Conservation (phyloP, 1,284 basidiomycete species). For the Sutorius eximius region DNA sequence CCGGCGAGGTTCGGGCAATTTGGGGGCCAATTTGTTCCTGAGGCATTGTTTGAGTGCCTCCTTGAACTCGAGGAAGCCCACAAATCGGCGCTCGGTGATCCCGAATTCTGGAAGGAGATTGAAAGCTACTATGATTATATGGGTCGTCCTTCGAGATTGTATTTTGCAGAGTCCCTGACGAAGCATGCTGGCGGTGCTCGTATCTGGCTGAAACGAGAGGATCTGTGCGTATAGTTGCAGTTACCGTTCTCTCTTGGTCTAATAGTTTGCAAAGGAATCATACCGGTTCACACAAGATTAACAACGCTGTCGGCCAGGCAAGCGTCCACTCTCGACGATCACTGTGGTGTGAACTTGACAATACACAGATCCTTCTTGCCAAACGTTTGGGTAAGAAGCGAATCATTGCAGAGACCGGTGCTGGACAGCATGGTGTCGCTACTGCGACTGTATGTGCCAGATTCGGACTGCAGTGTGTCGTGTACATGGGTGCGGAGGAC, state of each 20-base stretch:
- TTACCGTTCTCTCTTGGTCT: not conserved
- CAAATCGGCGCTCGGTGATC: slow-evolving; percentile 82
- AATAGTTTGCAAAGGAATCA: slow-evolving; percentile 65
- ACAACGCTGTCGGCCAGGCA: slow-evolving; percentile 91
- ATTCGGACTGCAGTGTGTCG: slow-evolving; percentile 92
- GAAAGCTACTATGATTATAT: slow-evolving; percentile 82
- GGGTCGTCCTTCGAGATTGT: slow-evolving; percentile 37
- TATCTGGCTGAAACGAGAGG: slow-evolving; percentile 99
- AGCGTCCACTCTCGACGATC: slow-evolving; percentile 10
- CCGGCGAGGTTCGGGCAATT: slow-evolving; percentile 92
- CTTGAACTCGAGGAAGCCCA: slow-evolving; percentile 92
- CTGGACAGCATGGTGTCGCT: slow-evolving; percentile 98
- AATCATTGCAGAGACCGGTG: slow-evolving; percentile 98
- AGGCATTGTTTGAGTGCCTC: slow-evolving; percentile 89
- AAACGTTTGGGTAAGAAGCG: slow-evolving; percentile 91
- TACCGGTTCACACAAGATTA: slow-evolving; percentile 97
- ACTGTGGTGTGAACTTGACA: not conserved
- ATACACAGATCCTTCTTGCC: slow-evolving; percentile 81
- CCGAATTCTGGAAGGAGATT: slow-evolving; percentile 93
- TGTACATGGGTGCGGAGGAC: slow-evolving; percentile 99
- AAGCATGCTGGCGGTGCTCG: slow-evolving; percentile 64
- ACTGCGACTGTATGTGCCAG: slow-evolving; percentile 98
- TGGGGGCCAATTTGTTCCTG: slow-evolving; percentile 97
- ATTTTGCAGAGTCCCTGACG: slow-evolving; percentile 57
- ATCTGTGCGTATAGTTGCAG: slow-evolving; percentile 58